Evolutionary conservation across 140 eudicot genomes (phyloP), one percentile per base, ranked within the genome.

Genomic region (Ambrosia hybrid): DNA sequence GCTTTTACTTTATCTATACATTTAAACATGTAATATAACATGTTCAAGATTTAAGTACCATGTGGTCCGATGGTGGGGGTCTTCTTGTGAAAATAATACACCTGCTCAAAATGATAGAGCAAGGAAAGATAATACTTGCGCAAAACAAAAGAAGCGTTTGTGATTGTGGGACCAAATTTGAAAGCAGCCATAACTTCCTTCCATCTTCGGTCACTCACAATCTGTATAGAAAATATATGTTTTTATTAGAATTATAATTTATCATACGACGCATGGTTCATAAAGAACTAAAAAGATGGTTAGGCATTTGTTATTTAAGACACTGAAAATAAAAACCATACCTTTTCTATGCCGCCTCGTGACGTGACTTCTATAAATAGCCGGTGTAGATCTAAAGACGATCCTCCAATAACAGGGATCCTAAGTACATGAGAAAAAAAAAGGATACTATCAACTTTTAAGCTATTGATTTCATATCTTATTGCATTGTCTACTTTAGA

Each of bases 51-150:
- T 68, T 38, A 68, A 51, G 75, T 84, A 93, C 96, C 97, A 65
- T 81, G 72, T 6, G 70, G 58, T 57, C 75, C 30, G 51, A 71
- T 12, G 8, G 83, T 48, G 68, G 89, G 89, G 34, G 68, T 77
- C 74, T 77, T 75, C 72, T 83, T 93, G 64, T 89, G 84, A 58
- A 93, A 87, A 81, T 80, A 93, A 78, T 90, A 93, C 57, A 86
- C 98, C 81, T 93, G 97, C 89, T 93, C 98, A 68, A 93, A 93
- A 73, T 93, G 96, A 84, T 87, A 89, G 43, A 93, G 98, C 85
- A 90, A 67, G 0, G 98, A 87, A 14, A 84, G 74, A 75, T 90
- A 93, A 70, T 84, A 76, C 73, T 82, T 93, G 73, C 95, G 86
- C 41, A 93, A 72, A 67, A 83, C 85, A 74, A 87, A 93, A 26